These are phyloP conservation scores for Penicillium salamii DNA, from an alignment of 495 filamentous ascomycete genomes.

Conservation along the genomic window DNA sequence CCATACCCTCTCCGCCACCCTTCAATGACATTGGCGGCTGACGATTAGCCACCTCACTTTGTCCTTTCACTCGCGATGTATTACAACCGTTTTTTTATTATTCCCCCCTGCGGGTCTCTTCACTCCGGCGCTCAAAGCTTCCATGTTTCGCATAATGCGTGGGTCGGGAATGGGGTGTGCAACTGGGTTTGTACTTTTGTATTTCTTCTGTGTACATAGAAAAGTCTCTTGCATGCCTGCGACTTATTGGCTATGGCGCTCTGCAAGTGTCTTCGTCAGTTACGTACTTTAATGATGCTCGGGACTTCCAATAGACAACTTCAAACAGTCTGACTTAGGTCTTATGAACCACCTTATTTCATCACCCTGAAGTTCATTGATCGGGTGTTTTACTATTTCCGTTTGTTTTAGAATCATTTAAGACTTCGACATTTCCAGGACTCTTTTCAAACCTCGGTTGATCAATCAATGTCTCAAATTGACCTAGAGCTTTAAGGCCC, in stretches of 20 bases:
- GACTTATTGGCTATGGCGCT: constrained; percentile 30
- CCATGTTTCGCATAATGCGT: constrained; percentile 45
- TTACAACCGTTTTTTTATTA: constrained; percentile 37
- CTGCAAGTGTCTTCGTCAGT: constrained; percentile 22
- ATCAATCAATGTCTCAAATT: too few relatives aligned
- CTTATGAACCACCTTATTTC: too few relatives aligned
- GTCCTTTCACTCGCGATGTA: constrained; percentile 39
- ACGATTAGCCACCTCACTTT: constrained; percentile 19
- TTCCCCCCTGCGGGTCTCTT: constrained; percentile 40
- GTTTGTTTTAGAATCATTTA: too few relatives aligned
- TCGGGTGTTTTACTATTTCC: too few relatives aligned
- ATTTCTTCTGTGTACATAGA: constrained; percentile 48
- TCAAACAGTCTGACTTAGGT: not conserved
- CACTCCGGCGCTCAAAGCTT: constrained; percentile 51
- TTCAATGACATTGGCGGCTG: constrained; percentile 32
- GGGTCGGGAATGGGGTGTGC: constrained; percentile 46
- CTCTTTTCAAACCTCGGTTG: too few relatives aligned
- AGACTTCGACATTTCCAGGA: too few relatives aligned
- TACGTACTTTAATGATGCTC: constrained; percentile 35
- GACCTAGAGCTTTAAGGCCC: too few relatives aligned
- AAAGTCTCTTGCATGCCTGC: constrained; percentile 39
- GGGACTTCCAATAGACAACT: constrained; percentile 30
- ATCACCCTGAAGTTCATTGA: too few relatives aligned
- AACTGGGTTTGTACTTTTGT: constrained; percentile 43
- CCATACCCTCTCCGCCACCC: constrained; percentile 30